A percentile compares a stretch with the other conserved stretches of the same genome.
Conservation (phyloP, 2,329 filamentous ascomycete species). For the Fusarium napiforme region DNA sequence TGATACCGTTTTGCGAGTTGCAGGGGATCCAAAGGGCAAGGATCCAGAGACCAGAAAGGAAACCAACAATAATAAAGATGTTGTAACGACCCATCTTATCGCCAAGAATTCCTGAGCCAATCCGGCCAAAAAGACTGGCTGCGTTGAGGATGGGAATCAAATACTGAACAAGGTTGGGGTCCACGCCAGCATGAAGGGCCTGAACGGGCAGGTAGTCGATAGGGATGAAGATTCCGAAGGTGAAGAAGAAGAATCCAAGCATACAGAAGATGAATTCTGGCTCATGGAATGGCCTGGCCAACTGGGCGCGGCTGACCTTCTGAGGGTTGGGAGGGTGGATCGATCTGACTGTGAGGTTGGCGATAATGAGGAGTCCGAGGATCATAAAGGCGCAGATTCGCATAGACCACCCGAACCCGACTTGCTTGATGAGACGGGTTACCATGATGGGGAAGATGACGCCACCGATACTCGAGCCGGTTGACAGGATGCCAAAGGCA, state of each 20-base stretch:
- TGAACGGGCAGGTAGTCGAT: conserved; percentile 51
- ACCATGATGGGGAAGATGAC: conserved; percentile 56
- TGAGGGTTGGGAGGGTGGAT: conserved; percentile 38
- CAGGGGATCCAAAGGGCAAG: conserved; percentile 58
- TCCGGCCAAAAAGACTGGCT: conserved; percentile 51
- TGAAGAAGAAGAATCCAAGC: conserved; percentile 50
- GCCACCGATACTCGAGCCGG: conserved; percentile 52
- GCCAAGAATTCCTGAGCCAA: conserved; percentile 48
- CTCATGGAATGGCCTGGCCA: conserved; percentile 49
- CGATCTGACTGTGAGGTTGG: conserved; percentile 47
- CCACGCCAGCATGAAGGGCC: conserved; percentile 46
- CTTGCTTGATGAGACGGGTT: conserved; percentile 46
- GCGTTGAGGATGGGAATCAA: conserved; percentile 54
- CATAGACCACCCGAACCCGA: conserved; percentile 56
- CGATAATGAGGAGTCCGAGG: conserved; percentile 47
- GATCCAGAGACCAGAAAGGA: conserved; percentile 51
- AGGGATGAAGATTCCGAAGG: conserved; percentile 51
- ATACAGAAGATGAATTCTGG: conserved; percentile 47
- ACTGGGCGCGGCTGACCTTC: conserved; percentile 45
- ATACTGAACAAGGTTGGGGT: conserved; percentile 46
- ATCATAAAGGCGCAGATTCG: conserved; percentile 53
- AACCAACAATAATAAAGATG: conserved; percentile 58
- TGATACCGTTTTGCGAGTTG: conserved; percentile 42
- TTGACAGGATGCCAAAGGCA: conserved; percentile 51
- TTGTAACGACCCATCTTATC: conserved; percentile 55